Percentiles rank a stretch among this genome's conserved stretches.
Evolutionary conservation across 805 yeast species (phyloP).

Genomic region (Candida tammaniensis): DNA sequence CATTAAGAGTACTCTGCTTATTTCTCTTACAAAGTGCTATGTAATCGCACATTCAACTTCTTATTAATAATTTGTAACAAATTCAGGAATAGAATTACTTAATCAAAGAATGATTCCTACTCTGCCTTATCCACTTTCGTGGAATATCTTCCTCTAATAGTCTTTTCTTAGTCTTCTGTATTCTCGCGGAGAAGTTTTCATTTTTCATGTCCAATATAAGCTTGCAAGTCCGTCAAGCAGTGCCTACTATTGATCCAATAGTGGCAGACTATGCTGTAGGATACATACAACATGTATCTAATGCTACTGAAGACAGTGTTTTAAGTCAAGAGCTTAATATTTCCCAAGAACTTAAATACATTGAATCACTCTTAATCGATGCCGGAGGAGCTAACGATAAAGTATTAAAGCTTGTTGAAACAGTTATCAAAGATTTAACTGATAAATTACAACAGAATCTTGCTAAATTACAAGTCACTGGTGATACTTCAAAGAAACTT

Average conservation of each 20-base stretch:
- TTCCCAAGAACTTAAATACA: constrained; percentile 62
- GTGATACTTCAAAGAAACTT: constrained; percentile 85
- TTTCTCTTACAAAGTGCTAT: too few relatives aligned
- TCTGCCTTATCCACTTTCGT: too few relatives aligned
- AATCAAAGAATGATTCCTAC: too few relatives aligned
- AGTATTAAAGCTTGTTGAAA: constrained; percentile 47
- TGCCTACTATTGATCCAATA: constrained; percentile 79
- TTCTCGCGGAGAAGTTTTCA: too few relatives aligned
- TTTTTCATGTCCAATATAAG: constrained; percentile 42
- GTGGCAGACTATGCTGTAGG: constrained; percentile 92
- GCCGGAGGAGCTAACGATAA: constrained; percentile 77
- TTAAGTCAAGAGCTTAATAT: constrained; percentile 69
- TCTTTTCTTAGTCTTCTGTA: not conserved
- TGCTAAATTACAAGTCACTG: constrained; percentile 73
- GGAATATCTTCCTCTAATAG: too few relatives aligned
- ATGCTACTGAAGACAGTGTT: constrained; percentile 78
- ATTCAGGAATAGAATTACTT: too few relatives aligned
- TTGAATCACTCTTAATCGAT: constrained; percentile 61
- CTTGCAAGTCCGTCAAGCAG: constrained; percentile 77
- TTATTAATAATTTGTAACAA: too few relatives aligned
- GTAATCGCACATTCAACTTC: too few relatives aligned
- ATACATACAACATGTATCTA: constrained; percentile 78
- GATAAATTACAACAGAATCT: constrained; percentile 61
- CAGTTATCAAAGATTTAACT: constrained; percentile 46
- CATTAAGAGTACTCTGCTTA: too few relatives aligned